Base-by-base conservation (phyloP, 345 rosid genomes). In the Excoecaria cochinchinensis region DNA sequence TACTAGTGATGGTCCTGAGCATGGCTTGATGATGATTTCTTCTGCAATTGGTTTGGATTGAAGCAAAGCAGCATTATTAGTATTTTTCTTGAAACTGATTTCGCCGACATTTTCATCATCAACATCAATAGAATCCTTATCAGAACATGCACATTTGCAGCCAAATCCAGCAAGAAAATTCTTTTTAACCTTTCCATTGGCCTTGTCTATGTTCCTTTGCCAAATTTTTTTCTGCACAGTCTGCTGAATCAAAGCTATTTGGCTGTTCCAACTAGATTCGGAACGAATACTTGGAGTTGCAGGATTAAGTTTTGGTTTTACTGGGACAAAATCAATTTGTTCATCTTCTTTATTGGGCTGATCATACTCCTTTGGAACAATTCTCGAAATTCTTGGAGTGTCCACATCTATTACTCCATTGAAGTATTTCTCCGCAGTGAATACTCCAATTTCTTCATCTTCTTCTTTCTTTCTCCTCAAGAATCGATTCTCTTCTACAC, bases 391-490 rank as follows among this genome's bases (percentile, higher is more conserved):
- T 82, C 81, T 80, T 46, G 89, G 82, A 70, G 82, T 78, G 52
- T 78, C 80, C 6, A 40, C 77, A 72, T 90, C 95, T 44, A 81
- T 87, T 40, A 68, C 84, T 70, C 91, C 94, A 47, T 84, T 89
- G 83, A 93, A 93, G 75, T 93, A 93, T 68, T 86, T 93, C 79
- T 93, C 97, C 24, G 98, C 98, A 70, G 89, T 84, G 38, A 93
- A 93, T 50, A 93, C 90, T 69, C 94, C 90, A 40, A 93, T 89
- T 77, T 90, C 98, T 74, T 84, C 80, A 59, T 89, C 93, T 42
- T 85, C 93, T 42, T 84, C 89, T 80, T 87, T 82, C 80, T 76
- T 79, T 22, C 61, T 71, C 19, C 46, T 78, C 77, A 74, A 65
- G 67, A 8, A 77, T 19, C 10, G 48, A 44, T 44, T 44, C 48